phyloP scores from a whole-genome alignment of 1,139 yeast genomes.

The Yamadazyma blattariae region DNA sequence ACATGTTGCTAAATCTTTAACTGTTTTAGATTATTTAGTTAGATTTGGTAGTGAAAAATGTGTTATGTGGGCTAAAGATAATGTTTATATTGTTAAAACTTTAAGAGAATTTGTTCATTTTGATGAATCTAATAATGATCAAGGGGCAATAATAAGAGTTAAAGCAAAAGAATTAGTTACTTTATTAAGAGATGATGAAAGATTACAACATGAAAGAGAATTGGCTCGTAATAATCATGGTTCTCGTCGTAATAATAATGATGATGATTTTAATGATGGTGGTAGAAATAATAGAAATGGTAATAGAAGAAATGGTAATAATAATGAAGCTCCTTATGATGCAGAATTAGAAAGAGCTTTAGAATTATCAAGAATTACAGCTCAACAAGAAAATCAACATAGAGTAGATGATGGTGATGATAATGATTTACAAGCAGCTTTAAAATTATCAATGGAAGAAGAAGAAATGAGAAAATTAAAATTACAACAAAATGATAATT shows the following conservation, averaged over 20 bases:
- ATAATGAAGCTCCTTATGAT: slow-evolving; percentile 52
- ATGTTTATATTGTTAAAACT: slow-evolving; percentile 84
- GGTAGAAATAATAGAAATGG: slow-evolving; percentile 10
- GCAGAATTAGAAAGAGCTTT: slow-evolving; percentile 82
- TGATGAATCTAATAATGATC: slow-evolving; percentile 80
- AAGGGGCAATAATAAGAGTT: slow-evolving; percentile 85
- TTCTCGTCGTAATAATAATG: slow-evolving; percentile 10
- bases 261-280: slow-evolving; percentile 6
- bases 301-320: slow-evolving; percentile 21
- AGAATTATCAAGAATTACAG: slow-evolving; percentile 78
- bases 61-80: slow-evolving; percentile 92
- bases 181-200: slow-evolving; percentile 77
- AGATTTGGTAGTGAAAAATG: slow-evolving; percentile 88
- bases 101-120: slow-evolving; percentile 84
- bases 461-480: slow-evolving; percentile 68
- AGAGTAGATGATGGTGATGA: slow-evolving; percentile 42
- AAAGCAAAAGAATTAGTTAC: slow-evolving; percentile 89
- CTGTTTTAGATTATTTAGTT: slow-evolving; percentile 84
- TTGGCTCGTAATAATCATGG: slow-evolving; percentile 27
- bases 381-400: slow-evolving; percentile 65
- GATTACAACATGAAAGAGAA: slow-evolving; percentile 71
- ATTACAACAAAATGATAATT: slow-evolving; percentile 46
- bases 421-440: slow-evolving; percentile 76
- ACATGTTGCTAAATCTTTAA: slow-evolving; percentile 88
- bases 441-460: slow-evolving; percentile 83